Percentiles rank a stretch among this genome's conserved stretches.
phyloP scores from a whole-genome alignment of 306 rosid genomes.

The Parietaria judaica region DNA sequence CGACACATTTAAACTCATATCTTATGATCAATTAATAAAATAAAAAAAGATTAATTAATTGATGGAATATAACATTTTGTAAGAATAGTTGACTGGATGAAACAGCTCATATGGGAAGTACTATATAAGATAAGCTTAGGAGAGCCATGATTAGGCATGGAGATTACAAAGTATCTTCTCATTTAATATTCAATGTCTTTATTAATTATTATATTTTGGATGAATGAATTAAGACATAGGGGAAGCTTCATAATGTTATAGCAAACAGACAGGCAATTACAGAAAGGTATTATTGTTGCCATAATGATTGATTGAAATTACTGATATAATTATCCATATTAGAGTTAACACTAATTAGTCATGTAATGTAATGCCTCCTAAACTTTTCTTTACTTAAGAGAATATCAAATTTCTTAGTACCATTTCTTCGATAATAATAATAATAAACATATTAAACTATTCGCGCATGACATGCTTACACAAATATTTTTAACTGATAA shows the following conservation, averaged over 20 bases:
- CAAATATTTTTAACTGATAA: too few relatives aligned
- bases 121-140: conserved; percentile 38
- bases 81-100: conserved; percentile 49
- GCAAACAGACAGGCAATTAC: conserved; percentile 52
- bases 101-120: conserved; percentile 55
- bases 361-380: too few relatives aligned
- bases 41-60: conserved; percentile 16
- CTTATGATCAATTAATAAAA: neutral
- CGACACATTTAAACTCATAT: conserved; percentile 35
- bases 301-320: conserved; percentile 11
- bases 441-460: too few relatives aligned
- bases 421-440: too few relatives aligned
- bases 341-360: too few relatives aligned
- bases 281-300: conserved; percentile 25
- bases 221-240: conserved; percentile 56
- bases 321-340: neutral
- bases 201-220: conserved; percentile 11
- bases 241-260: conserved; percentile 49
- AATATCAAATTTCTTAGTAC: too few relatives aligned
- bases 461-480: too few relatives aligned
- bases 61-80: conserved; percentile 13
- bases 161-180: conserved; percentile 56
- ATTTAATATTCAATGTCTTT: conserved; percentile 24
- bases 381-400: too few relatives aligned
- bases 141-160: conserved; percentile 48